These are phyloP conservation scores for Keithomyces neogunnii DNA, from an alignment of 2,329 filamentous ascomycete genomes.

Conservation along the genomic window DNA sequence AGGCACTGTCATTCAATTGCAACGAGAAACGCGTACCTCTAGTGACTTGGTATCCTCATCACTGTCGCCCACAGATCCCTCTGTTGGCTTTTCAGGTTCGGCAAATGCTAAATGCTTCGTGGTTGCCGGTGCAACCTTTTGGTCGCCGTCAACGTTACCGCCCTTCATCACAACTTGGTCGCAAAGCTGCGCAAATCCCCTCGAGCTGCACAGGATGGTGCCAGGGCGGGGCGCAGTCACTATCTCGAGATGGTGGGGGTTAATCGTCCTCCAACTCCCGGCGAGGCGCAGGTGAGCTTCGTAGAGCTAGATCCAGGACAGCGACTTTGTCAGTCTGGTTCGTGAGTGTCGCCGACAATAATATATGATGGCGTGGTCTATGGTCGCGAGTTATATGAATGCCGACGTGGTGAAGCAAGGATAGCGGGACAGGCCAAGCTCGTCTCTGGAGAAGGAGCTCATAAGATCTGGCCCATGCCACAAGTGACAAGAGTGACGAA, in stretches of 20 bases:
- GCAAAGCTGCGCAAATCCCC: neutral
- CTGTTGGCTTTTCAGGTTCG: neutral
- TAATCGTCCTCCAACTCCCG: neutral
- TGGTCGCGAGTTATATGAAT: neutral
- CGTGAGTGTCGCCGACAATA: neutral
- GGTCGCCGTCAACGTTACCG: conserved; percentile 13
- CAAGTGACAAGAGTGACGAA: no score
- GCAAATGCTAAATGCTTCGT: conserved; percentile 19
- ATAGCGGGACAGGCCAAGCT: neutral
- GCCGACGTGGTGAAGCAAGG: neutral
- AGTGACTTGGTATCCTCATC: conserved; percentile 39
- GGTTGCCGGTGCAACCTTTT: conserved; percentile 5
- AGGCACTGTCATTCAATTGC: neutral
- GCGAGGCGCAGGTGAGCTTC: neutral
- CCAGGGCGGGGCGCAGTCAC: neutral
- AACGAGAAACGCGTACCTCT: conserved; percentile 32
- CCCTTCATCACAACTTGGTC: conserved; percentile 6
- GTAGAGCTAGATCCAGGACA: neutral
- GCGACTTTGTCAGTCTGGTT: neutral
- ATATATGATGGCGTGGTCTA: neutral
- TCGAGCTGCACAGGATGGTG: neutral
- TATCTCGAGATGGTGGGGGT: neutral
- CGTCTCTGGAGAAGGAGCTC: neutral
- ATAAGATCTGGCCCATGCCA: no score
- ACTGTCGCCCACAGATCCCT: conserved; percentile 22